Percentiles rank a stretch among this genome's conserved stretches.
These are phyloP conservation scores for Solanum gandarillasii DNA, from an alignment of 257 asterid genomes.

Conservation along the genomic window DNA sequence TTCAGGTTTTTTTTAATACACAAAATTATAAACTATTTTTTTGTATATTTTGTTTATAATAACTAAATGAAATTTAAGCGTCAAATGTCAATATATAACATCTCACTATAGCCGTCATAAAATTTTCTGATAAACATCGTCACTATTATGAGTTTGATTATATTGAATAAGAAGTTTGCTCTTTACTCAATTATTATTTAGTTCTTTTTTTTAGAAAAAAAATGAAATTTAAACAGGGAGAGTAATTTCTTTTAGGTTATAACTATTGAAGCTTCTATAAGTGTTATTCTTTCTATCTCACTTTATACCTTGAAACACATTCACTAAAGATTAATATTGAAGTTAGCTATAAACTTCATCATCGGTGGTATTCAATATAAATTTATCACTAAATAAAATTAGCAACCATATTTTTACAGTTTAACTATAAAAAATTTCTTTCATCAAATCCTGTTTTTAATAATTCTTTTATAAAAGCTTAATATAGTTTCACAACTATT, in stretches of 20 bases:
- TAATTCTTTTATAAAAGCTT: too few relatives aligned
- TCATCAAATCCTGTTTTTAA: not conserved
- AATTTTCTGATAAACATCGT: rapidly evolving
- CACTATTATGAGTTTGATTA: not conserved
- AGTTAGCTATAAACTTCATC: too few relatives aligned
- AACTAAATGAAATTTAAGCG: not conserved
- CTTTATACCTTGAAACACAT: not conserved
- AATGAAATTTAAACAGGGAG: not conserved
- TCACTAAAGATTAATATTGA: too few relatives aligned
- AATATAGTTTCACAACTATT: too few relatives aligned
- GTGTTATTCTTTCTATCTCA: not conserved
- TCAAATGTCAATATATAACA: not conserved
- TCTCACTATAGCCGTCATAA: not conserved
- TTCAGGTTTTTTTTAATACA: rapidly evolving
- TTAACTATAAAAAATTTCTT: rapidly evolving
- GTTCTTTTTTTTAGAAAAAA: too few relatives aligned
- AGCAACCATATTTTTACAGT: too few relatives aligned
- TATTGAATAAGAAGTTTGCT: too few relatives aligned
- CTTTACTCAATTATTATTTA: too few relatives aligned
- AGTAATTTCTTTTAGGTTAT: not conserved
- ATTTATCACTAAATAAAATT: not conserved
- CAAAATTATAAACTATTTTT: not conserved
- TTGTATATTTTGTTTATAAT: not conserved
- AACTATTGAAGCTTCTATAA: too few relatives aligned
- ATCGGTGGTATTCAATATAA: too few relatives aligned